Conservation (phyloP, 768 basidiomycete genomes). For the Cubamyces lactineus region DNA sequence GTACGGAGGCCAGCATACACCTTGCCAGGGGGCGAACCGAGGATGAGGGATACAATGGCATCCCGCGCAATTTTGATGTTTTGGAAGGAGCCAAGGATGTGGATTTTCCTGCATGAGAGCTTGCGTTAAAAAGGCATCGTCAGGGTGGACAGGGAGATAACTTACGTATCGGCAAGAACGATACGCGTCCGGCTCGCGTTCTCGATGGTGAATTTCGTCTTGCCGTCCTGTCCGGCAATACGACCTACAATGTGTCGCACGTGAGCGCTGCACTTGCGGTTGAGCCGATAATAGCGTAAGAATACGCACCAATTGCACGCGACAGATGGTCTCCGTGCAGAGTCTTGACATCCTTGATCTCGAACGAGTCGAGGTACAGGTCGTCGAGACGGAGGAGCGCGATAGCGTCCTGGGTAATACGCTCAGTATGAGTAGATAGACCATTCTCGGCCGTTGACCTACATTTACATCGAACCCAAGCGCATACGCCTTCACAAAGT, state of each 20-base stretch:
- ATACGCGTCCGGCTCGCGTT: slow-evolving; percentile 97
- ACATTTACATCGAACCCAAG: slow-evolving; percentile 96
- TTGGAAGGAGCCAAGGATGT: slow-evolving; percentile 97
- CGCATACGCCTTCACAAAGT: slow-evolving; percentile 94
- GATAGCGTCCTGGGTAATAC: slow-evolving; percentile 77
- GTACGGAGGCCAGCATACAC: slow-evolving; percentile 91
- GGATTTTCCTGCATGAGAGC: slow-evolving; percentile 74
- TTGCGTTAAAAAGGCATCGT: background rate
- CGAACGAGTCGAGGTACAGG: slow-evolving; percentile 96
- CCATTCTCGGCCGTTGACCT: slow-evolving; percentile 29
- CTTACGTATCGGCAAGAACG: slow-evolving; percentile 95
- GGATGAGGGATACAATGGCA: slow-evolving; percentile 92
- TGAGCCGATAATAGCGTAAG: background rate
- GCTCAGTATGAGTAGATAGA: slow-evolving; percentile 5
- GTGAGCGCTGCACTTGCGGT: too few relatives aligned
- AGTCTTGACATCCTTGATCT: slow-evolving; percentile 99
- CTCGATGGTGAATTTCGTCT: slow-evolving; percentile 98
- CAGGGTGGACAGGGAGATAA: slow-evolving; percentile 25
- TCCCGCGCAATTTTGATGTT: slow-evolving; percentile 98
- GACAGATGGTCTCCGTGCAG: slow-evolving; percentile 97
- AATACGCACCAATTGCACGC: slow-evolving; percentile 85
- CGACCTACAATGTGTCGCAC: slow-evolving; percentile 72
- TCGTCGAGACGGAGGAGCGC: slow-evolving; percentile 95
- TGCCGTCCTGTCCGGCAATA: slow-evolving; percentile 98
- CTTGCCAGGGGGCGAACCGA: slow-evolving; percentile 94